These are phyloP conservation scores for Eutrema japonicum DNA, from an alignment of 345 rosid species.

Conservation along the genomic window DNA sequence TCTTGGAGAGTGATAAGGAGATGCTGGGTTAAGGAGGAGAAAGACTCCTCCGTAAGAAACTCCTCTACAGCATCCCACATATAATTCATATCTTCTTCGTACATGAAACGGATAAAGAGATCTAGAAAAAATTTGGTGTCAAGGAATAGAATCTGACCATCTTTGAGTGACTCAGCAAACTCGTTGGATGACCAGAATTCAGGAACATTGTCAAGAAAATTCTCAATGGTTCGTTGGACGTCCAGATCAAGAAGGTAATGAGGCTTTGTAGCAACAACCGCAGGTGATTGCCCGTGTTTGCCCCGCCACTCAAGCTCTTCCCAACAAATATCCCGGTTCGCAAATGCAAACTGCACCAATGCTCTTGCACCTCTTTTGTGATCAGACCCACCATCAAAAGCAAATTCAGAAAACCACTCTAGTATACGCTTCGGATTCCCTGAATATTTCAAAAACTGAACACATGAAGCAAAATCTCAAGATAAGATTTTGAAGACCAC, in stretches of 20 bases:
- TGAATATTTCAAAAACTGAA: conserved; percentile 39
- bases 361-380: conserved; percentile 86
- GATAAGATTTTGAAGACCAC: not conserved
- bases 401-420: conserved; percentile 79
- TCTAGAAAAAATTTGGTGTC: conserved; percentile 73
- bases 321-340: conserved; percentile 91
- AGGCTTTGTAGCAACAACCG: conserved; percentile 92
- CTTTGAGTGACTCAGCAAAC: conserved; percentile 77
- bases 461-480: conserved; percentile 1
- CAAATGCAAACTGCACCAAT: conserved; percentile 84
- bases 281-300: conserved; percentile 97
- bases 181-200: conserved; percentile 90
- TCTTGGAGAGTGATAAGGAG: conserved; percentile 80
- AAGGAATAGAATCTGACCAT: conserved; percentile 70
- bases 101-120: conserved; percentile 66
- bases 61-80: conserved; percentile 73
- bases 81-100: conserved; percentile 63
- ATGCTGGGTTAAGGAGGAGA: conserved; percentile 65
- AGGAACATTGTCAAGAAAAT: conserved; percentile 78
- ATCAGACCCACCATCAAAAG: conserved; percentile 60
- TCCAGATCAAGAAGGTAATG: conserved; percentile 94
- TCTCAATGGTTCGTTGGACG: conserved; percentile 69
- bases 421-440: conserved; percentile 60
- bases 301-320: conserved; percentile 97
- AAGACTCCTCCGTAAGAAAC: conserved; percentile 67